Evolutionary conservation across 441 rosid species (phyloP), one percentile per base, ranked within the genome.

Genomic region (Euphorbia corollata): DNA sequence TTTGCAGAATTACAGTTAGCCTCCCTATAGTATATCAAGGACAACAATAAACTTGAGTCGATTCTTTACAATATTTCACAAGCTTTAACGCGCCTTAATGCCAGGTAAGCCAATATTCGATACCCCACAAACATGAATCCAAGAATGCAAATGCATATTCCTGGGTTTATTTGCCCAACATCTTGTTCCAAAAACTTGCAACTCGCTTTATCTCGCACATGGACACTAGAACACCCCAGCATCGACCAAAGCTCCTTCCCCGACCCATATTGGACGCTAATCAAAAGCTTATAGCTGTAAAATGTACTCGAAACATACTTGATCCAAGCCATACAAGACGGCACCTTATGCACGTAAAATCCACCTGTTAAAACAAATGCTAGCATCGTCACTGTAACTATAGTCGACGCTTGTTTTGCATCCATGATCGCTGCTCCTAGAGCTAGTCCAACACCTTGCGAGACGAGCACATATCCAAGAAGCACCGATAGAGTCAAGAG

Each of bases 281-380:
- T 78, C 5, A 92, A 74, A 45, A 92, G 82, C 65, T 77, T 83
- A 55, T 92, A 92, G 70, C 79, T 75, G 81, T 92, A 90, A 74
- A 71, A 92, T 5, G 97, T 92, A 0, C 89, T 80, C 6, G 96
- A 89, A 30, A 83, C 36, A 71, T 92, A 89, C 79, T 87, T 92
- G 66, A 87, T 69, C 98, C 98, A 90, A 6, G 75, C 79, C 84
- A 92, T 68, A 20, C 87, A 82, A 0, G 85, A 59, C 0, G 98
- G 98, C 5, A 90, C 80, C 54, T 88, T 88, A 69, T 85, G 96
- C 36, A 92, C 95, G 32, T 92, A 92, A 71, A 67, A 92, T n/a
- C 97, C 98, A n/a, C 97, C 97, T 0, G 96, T 87, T 50, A 92
- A 74, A 0, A 92, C 90, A 61, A 92, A 90, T 19, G 92, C 97